A percentile compares a stretch with the other conserved stretches of the same genome.
phyloP scores from a whole-genome alignment of 1,284 basidiomycete genomes.

The Mycena citricolor region DNA sequence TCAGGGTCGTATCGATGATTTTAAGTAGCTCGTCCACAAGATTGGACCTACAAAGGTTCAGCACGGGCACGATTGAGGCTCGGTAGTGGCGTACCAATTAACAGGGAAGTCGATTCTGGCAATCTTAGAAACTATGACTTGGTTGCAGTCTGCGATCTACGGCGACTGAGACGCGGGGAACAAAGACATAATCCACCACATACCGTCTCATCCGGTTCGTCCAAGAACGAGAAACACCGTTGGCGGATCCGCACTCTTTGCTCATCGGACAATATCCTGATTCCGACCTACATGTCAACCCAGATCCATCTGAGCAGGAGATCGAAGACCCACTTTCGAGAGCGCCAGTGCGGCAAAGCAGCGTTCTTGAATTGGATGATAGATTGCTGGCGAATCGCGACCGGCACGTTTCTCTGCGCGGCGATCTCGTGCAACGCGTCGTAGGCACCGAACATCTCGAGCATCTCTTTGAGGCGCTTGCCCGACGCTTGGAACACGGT shows the following conservation, averaged over 20 bases:
- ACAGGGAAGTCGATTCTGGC: slow-evolving; percentile 71
- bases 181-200: slow-evolving; percentile 20
- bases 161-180: slow-evolving; percentile 10
- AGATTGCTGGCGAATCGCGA: slow-evolving; percentile 69
- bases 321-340: slow-evolving; percentile 54
- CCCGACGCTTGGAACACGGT: slow-evolving; percentile 56
- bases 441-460: slow-evolving; percentile 66
- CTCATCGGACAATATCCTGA: slow-evolving; percentile 66
- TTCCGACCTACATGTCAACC: background rate
- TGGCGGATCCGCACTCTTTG: slow-evolving; percentile 58
- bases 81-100: slow-evolving; percentile 49
- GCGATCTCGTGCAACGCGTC: slow-evolving; percentile 75
- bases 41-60: slow-evolving; percentile 49
- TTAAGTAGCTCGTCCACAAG: slow-evolving; percentile 59
- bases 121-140: slow-evolving; percentile 67
- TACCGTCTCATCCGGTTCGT: slow-evolving; percentile 74
- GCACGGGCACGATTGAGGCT: slow-evolving; percentile 6
- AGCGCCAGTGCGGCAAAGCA: slow-evolving; percentile 66
- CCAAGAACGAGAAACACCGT: slow-evolving; percentile 61
- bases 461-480: slow-evolving; percentile 61
- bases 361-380: slow-evolving; percentile 84
- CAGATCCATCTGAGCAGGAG: background rate
- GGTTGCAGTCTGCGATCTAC: slow-evolving; percentile 74
- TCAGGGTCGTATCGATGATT: slow-evolving; percentile 51
- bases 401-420: slow-evolving; percentile 51